Base-by-base conservation (phyloP, 2,329 filamentous ascomycete species). In the Colletotrichum spinosum region DNA sequence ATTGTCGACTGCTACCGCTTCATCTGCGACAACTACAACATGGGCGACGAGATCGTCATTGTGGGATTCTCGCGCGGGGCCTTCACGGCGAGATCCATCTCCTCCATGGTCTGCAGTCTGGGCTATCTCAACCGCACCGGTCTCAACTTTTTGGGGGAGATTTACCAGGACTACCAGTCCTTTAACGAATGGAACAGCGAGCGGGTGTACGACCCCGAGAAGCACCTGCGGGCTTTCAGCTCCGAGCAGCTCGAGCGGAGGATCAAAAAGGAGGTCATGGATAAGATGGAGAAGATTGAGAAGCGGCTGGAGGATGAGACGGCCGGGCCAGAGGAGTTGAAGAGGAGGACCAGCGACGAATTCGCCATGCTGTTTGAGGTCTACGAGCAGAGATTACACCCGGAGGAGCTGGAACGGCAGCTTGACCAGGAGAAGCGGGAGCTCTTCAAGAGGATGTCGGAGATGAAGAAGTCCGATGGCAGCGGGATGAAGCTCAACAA, bases 31-130 rank as follows among this genome's bases (percentile, higher is more conserved):
- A 79, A 79, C 70, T 79, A 73, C 56, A 70, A 71, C 35, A 69
- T 69, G 6, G 73, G 72, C 1, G 74, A 76, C 55, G 74, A 78
- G 61, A 74, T 78, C 17, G 67, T 77, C 17, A 73, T 77, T 15
- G 66, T 78, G n/a, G 76, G 76, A 7, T 78, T 78, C 68, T 78
- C 76, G 0, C 73, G 76, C 1, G 76, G 76, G 15, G 76, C 76
- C 15, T 78, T 77, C 58, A 78, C 76, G 0, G 76, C 76, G 17
- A 75, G 76, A 12, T 74, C 75, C 2, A 71, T 78, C 9, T 73
- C 76, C 12, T 69, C 64, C 42, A 55, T 74, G 60, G 60, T 76
- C 6, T 62, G 56, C 35, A 60, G 55, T 10, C 17, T 69, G 3
- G 67, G 65, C 7, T 56, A 68, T 11, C 46, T 69, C 17, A 69